A percentile compares a stretch with the other conserved stretches of the same genome.
Evolutionary conservation across 768 basidiomycete species (phyloP).

Genomic region (Lactarius hengduanensis): DNA sequence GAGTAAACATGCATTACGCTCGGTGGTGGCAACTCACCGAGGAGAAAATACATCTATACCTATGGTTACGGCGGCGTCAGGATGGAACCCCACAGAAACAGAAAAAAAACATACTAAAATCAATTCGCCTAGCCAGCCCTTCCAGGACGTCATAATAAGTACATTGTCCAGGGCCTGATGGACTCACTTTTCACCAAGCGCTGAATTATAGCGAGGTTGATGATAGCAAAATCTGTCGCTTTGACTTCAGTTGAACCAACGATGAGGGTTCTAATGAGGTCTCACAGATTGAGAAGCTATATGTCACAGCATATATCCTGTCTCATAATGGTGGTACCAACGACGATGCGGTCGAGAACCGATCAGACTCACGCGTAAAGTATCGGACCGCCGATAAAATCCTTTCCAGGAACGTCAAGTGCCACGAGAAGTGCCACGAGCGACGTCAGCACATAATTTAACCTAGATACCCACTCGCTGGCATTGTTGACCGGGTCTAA

Average conservation of each 20-base stretch:
- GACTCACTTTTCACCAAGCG: conserved; percentile 59
- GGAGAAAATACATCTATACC: conserved; percentile 84
- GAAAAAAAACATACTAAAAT: conserved; percentile 58
- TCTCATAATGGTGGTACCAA: neutral
- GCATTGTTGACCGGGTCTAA: conserved; percentile 70
- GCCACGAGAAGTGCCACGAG: conserved; percentile 62
- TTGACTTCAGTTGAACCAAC: conserved; percentile 22
- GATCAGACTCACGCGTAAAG: conserved; percentile 55
- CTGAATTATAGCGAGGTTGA: conserved; percentile 52
- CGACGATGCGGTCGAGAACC: neutral
- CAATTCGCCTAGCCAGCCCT: conserved; percentile 63
- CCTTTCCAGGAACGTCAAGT: conserved; percentile 52
- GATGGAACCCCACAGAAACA: neutral
- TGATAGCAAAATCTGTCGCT: conserved; percentile 58
- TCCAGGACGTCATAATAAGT: neutral
- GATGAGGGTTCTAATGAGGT: conserved; percentile 4
- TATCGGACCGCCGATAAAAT: conserved; percentile 58
- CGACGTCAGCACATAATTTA: conserved; percentile 68
- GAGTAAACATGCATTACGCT: neutral
- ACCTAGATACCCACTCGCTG: conserved; percentile 68
- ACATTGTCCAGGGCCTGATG: conserved; percentile 14
- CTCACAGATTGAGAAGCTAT: conserved; percentile 66
- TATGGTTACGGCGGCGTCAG: conserved; percentile 31
- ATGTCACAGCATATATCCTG: conserved; percentile 56
- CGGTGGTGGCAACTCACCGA: conserved; percentile 39